Conservation (phyloP, 1,139 yeast genomes). For the Hemisphaericaspora xylanilytica region DNA sequence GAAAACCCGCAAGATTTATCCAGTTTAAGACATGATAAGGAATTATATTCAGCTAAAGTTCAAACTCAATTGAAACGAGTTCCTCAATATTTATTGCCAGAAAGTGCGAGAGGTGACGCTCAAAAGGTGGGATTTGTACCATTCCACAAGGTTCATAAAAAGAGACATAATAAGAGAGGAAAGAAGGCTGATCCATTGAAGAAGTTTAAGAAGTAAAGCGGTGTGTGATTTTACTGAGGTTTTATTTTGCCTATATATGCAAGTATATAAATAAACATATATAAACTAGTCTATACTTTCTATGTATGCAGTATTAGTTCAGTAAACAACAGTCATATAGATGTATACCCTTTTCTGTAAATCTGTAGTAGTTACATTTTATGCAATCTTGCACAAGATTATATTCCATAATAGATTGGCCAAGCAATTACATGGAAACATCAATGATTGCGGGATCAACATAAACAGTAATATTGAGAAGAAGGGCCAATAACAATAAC, state of each 20-base stretch:
- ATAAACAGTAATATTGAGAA: constrained; percentile 52
- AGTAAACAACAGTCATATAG: no score
- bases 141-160: constrained; percentile 54
- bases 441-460: constrained; percentile 43
- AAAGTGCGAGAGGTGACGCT: constrained; percentile 61
- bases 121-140: constrained; percentile 75
- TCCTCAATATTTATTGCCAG: constrained; percentile 89
- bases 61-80: constrained; percentile 88
- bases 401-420: constrained; percentile 58
- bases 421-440: constrained; percentile 59
- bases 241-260: neutral
- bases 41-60: constrained; percentile 75
- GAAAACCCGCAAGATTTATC: constrained; percentile 96
- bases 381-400: constrained; percentile 39
- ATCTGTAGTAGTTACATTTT: neutral
- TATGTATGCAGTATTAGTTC: no score
- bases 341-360: no score
- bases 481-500: constrained; percentile 60
- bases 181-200: constrained; percentile 72
- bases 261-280: neutral
- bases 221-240: neutral
- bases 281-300: neutral
- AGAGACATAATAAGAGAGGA: constrained; percentile 32
- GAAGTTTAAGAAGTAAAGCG: constrained; percentile 27
- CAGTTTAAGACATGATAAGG: constrained; percentile 87